These are phyloP conservation scores for Vararia minispora DNA, from an alignment of 768 basidiomycete genomes.

Conservation along the genomic window DNA sequence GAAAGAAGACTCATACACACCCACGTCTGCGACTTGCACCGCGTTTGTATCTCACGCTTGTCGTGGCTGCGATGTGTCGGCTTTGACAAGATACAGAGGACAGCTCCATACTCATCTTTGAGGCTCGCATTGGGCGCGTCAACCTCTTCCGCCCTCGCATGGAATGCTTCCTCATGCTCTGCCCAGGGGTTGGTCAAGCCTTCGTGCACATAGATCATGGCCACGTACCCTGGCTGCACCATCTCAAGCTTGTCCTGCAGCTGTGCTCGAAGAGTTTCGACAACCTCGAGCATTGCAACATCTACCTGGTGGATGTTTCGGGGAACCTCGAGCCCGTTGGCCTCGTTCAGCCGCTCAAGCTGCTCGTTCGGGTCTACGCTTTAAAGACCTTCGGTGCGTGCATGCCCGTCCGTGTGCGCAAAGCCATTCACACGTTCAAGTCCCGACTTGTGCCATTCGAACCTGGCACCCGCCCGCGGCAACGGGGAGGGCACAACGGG, in stretches of 20 bases:
- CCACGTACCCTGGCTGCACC: conserved; percentile 37
- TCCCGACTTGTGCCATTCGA: conserved; percentile 60
- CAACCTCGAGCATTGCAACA: conserved; percentile 39
- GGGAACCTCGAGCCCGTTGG: conserved; percentile 70
- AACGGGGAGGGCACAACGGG: conserved; percentile 34
- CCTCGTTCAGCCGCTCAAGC: conserved; percentile 75
- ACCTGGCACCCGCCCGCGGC: conserved; percentile 60
- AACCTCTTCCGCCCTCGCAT: conserved; percentile 29
- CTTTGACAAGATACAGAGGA: conserved; percentile 24
- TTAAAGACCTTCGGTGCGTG: conserved; percentile 15
- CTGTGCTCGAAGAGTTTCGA: conserved; percentile 44
- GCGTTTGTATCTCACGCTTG: no score
- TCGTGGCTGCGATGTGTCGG: conserved; percentile 18
- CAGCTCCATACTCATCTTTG: conserved; percentile 37
- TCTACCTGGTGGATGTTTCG: conserved; percentile 48
- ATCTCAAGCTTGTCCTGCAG: conserved; percentile 38
- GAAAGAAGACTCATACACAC: no score
- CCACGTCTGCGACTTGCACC: no score
- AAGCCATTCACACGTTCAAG: no score
- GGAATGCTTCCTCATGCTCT: conserved; percentile 34
- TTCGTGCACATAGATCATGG: conserved; percentile 38
- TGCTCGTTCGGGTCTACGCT: conserved; percentile 56
- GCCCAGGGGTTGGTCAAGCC: conserved; percentile 31
- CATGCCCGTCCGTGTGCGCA: conserved; percentile 27
- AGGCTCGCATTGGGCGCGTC: conserved; percentile 32